These are phyloP conservation scores for Proliferodiscus dingleyae DNA, from an alignment of 2,329 filamentous ascomycete species.

Conservation along the genomic window DNA sequence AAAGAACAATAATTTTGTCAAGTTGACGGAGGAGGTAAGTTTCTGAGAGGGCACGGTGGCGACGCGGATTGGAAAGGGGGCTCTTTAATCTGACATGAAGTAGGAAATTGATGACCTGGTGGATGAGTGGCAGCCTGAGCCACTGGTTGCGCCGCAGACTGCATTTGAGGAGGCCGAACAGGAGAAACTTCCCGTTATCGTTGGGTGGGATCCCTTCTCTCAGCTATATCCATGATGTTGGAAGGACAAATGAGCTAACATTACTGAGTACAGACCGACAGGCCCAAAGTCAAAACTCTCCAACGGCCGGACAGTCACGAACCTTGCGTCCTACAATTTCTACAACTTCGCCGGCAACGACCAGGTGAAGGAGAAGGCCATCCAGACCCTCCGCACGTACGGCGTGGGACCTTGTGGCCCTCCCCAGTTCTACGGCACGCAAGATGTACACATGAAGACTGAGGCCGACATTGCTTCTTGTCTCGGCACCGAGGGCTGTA, in stretches of 20 bases:
- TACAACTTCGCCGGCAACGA: constrained; percentile 97
- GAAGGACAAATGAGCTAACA: constrained; percentile 6
- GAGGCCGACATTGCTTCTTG: constrained; percentile 91
- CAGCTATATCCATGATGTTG: too few relatives aligned
- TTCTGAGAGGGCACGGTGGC: constrained; percentile 11
- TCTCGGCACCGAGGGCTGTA: constrained; percentile 80
- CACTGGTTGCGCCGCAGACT: constrained; percentile 71
- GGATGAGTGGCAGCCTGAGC: constrained; percentile 94
- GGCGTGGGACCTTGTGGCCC: constrained; percentile 95
- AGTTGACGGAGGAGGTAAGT: constrained; percentile 71
- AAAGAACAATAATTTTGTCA: constrained; percentile 82
- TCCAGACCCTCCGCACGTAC: constrained; percentile 89
- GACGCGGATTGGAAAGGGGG: constrained; percentile 15
- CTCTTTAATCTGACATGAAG: too few relatives aligned
- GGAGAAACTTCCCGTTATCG: constrained; percentile 80
- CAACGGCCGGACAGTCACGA: constrained; percentile 85
- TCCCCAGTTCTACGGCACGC: constrained; percentile 95
- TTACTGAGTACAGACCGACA: constrained; percentile 56
- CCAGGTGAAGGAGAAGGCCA: constrained; percentile 87
- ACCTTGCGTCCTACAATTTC: constrained; percentile 93
- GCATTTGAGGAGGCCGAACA: constrained; percentile 73
- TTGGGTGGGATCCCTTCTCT: constrained; percentile 58
- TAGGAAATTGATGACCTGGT: constrained; percentile 94
- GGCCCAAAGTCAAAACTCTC: constrained; percentile 85
- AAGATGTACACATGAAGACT: constrained; percentile 96